Evolutionary conservation across 176 grass and related monocot species (phyloP).

Genomic region (Otatea glauca): DNA sequence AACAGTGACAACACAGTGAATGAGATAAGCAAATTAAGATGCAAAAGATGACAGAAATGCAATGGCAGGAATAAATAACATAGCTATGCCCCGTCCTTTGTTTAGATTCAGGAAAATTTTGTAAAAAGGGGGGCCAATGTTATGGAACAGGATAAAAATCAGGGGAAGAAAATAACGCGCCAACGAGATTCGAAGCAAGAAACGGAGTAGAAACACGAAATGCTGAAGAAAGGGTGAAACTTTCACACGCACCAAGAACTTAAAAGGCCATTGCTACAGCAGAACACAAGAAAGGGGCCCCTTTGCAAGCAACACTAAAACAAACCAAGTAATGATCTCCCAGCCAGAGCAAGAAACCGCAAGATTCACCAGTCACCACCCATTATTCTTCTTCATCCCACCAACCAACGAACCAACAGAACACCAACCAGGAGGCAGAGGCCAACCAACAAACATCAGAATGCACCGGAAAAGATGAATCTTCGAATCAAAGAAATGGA

Average conservation of each 20-base stretch:
- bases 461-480: not conserved
- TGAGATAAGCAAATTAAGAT: not conserved
- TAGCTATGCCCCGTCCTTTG: not conserved
- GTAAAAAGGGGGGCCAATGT: not conserved
- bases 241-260: not conserved
- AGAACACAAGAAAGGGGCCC: not conserved
- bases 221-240: not conserved
- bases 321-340: not conserved
- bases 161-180: not conserved
- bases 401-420: constrained; percentile 2
- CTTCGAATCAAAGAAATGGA: constrained; percentile 21
- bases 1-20: not conserved
- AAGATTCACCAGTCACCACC: constrained; percentile 8
- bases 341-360: not conserved
- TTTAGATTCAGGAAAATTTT: not conserved
- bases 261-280: constrained; percentile 28
- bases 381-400: constrained; percentile 16
- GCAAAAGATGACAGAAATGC: not conserved
- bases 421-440: not conserved
- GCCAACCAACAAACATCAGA: constrained; percentile 17
- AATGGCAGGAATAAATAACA: not conserved
- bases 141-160: not conserved
- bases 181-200: not conserved
- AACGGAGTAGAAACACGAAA: not conserved
- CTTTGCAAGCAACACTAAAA: not conserved